phyloP scores from a whole-genome alignment of 306 rosid species.

The Trifolium pratense region DNA sequence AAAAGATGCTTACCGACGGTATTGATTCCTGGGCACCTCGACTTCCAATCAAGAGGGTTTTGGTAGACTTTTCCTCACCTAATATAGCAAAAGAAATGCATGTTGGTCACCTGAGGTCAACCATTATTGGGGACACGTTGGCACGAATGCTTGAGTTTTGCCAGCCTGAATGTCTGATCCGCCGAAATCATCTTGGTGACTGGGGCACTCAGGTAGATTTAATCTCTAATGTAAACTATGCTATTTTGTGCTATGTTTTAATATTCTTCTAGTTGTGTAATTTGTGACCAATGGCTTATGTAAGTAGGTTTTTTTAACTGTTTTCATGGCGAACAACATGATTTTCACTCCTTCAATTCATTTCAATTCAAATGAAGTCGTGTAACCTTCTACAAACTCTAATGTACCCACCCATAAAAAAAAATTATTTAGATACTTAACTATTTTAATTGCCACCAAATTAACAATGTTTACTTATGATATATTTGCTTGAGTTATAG shows the following conservation, averaged over 20 bases:
- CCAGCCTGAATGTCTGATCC: constrained; percentile 61
- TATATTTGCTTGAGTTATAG: not conserved
- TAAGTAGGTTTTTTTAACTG: not conserved
- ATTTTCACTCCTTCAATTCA: not conserved
- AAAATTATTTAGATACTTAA: not conserved
- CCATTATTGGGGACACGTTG: constrained; percentile 87
- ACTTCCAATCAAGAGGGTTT: constrained; percentile 63
- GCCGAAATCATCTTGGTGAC: constrained; percentile 87
- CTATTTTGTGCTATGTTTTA: not conserved
- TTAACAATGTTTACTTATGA: not conserved
- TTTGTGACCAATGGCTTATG: constrained; percentile 6
- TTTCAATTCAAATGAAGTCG: not conserved
- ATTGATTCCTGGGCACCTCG: constrained; percentile 79
- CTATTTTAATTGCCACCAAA: not conserved
- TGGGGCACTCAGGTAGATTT: constrained; percentile 90
- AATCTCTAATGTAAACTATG: not conserved
- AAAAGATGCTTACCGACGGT: constrained; percentile 69
- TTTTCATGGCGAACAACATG: not conserved
- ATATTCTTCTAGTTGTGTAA: constrained; percentile 31
- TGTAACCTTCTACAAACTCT: no score
- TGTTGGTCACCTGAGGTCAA: constrained; percentile 86
- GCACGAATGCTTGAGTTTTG: constrained; percentile 91
- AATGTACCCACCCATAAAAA: no score
- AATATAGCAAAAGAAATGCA: constrained; percentile 93
- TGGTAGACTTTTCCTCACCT: constrained; percentile 87